Base-by-base conservation (phyloP, 208 protist genomes). In the Spironucleus salmonicida region DNA sequence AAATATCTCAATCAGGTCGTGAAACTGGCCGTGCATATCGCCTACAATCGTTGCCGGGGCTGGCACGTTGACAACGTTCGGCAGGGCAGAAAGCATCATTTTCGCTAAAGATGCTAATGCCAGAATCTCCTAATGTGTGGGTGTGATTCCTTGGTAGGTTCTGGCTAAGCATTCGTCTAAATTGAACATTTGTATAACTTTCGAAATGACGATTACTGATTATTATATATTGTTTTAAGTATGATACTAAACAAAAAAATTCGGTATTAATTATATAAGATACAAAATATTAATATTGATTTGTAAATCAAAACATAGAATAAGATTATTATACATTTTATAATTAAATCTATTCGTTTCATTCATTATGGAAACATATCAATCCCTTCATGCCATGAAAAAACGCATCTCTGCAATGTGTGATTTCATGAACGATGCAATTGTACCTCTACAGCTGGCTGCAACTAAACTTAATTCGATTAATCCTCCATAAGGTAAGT, bases 1-100 rank as follows among this genome's bases (percentile, higher is more conserved):
- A 82, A 98, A 93, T n/a, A 98, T 82, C 84, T 98, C 90, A 26
- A 93, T 83, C 42, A 98, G 76, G 78, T 98, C 95, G 84, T 94
- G 89, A 64, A 97, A 96, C 83, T 95, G 92, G 0, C 92, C 91
- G 79, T 95, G 92, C 35, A 94, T 90, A 76, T 95, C 92, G 15
- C 92, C 92, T 75, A 91, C 93, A 27, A 95, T 38, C 26, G 68
- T 74, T 39, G 71, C 27, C 0, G 77, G 68, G 19, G 39, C 26
- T 53, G 27, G 49, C 1, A 80, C 26, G 7, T 62, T 23, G 7
- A 76, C 1, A 7, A 80, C 77, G 34, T 68, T 76, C 0, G 69
- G 57, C 58, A 82, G 79, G 35, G 45, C 29, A 35, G 58, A 30
- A 62, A 82, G 59, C 2, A 82, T 74, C 74, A 68, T 76, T 74